A percentile compares a stretch with the other conserved stretches of the same genome.
Evolutionary conservation across 495 filamentous ascomycete species (phyloP).

Genomic region (Neurospora sp.): DNA sequence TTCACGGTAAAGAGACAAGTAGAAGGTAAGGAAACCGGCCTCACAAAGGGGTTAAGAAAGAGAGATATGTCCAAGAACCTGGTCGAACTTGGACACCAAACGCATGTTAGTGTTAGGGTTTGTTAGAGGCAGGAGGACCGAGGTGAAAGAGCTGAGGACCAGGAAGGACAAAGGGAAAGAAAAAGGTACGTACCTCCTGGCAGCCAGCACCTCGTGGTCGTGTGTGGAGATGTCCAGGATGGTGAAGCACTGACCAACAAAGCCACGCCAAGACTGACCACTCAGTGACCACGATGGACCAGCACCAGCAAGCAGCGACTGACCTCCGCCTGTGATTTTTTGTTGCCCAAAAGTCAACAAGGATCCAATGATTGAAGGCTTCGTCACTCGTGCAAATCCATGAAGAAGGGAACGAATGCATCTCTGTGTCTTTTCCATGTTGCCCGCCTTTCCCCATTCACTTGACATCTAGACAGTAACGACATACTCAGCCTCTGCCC

Average conservation of each 20-base stretch:
- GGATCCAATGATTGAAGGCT: conserved; percentile 26
- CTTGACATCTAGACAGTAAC: neutral
- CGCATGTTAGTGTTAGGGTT: neutral
- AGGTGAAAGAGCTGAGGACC: neutral
- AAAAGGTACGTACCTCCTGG: neutral
- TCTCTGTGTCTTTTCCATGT: neutral
- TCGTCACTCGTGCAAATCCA: conserved; percentile 9
- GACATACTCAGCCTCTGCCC: neutral
- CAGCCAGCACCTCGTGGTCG: neutral
- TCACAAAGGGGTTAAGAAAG: neutral
- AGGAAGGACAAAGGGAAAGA: neutral
- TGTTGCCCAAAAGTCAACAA: conserved; percentile 27
- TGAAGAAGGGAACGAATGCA: conserved; percentile 2
- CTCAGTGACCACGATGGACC: neutral
- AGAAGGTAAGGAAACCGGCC: neutral
- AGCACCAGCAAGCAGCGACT: conserved; percentile 18
- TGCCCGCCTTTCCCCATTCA: neutral
- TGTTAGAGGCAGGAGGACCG: neutral
- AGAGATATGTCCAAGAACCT: neutral
- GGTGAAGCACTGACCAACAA: neutral
- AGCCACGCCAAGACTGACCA: neutral
- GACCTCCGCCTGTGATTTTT: conserved; percentile 16
- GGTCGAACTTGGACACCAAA: neutral
- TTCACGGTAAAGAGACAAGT: neutral
- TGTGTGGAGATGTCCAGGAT: neutral